These are phyloP conservation scores for Petunia hybrid DNA, from an alignment of 305 asterid genomes.

Conservation along the genomic window DNA sequence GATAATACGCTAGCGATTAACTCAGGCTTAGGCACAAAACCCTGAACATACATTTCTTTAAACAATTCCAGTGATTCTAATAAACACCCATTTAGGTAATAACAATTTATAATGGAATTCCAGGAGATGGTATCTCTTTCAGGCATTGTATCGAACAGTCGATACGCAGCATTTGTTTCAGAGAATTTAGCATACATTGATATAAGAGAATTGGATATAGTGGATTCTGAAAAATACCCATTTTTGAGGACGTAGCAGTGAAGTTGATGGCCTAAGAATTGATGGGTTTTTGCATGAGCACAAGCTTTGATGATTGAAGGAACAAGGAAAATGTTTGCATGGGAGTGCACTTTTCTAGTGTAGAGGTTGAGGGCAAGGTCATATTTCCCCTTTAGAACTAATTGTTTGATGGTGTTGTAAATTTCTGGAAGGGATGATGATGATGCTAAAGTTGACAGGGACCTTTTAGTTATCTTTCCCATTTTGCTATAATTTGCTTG, in stretches of 20 bases:
- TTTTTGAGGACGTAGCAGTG: slow-evolving; percentile 60
- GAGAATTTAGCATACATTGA: slow-evolving; percentile 60
- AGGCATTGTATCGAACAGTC: slow-evolving; percentile 73
- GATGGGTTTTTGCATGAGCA: slow-evolving; percentile 56
- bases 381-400: slow-evolving; percentile 47
- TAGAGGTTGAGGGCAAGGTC: slow-evolving; percentile 57
- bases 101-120: slow-evolving; percentile 74
- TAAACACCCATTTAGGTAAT: slow-evolving; percentile 55
- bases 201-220: slow-evolving; percentile 66
- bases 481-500: neutral
- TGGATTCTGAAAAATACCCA: slow-evolving; percentile 60
- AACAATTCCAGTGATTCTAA: slow-evolving; percentile 54
- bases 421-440: slow-evolving; percentile 32
- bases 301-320: slow-evolving; percentile 80
- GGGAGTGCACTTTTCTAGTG: slow-evolving; percentile 51
- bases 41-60: slow-evolving; percentile 53
- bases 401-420: slow-evolving; percentile 46
- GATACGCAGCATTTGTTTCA: slow-evolving; percentile 44
- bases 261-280: slow-evolving; percentile 54
- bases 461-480: slow-evolving; percentile 43
- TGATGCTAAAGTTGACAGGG: slow-evolving; percentile 46
- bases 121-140: slow-evolving; percentile 62
- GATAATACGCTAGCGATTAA: slow-evolving; percentile 62
- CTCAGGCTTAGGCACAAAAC: slow-evolving; percentile 68
- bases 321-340: slow-evolving; percentile 50